Percentiles rank a stretch among this genome's conserved stretches.
These are phyloP conservation scores for Stentor roeselii DNA, from an alignment of 73 alveolate genomes.

Conservation along the genomic window DNA sequence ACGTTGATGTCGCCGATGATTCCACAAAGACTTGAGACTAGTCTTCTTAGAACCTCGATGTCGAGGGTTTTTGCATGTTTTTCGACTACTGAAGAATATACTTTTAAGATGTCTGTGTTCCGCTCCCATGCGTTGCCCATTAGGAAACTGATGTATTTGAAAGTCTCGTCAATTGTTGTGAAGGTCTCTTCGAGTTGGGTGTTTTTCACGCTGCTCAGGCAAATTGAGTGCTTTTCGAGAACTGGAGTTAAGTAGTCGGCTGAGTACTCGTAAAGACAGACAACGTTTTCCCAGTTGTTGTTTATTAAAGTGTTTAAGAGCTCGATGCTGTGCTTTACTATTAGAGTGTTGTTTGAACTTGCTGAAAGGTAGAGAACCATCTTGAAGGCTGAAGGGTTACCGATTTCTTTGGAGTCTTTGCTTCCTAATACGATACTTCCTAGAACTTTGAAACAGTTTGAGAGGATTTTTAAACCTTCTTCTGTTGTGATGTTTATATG, in stretches of 20 bases:
- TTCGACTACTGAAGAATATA: background rate
- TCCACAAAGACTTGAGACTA: background rate
- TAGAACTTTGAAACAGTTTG: background rate
- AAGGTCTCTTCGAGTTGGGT: background rate
- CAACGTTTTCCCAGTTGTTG: constrained; percentile 9
- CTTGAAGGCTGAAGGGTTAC: background rate
- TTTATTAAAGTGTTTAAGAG: background rate
- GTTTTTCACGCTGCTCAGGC: background rate
- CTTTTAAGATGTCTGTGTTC: background rate
- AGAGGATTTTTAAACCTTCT: background rate
- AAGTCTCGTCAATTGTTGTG: background rate
- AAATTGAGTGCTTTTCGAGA: background rate
- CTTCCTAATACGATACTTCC: background rate
- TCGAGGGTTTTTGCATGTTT: background rate
- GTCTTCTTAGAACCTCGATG: background rate
- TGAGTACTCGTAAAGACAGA: background rate
- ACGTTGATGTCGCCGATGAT: background rate
- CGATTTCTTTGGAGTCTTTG: background rate
- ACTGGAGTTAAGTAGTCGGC: background rate
- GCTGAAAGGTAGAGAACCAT: background rate
- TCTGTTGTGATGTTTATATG: background rate
- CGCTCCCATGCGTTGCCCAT: constrained; percentile 22
- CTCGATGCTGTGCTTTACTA: background rate
- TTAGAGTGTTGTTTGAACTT: background rate
- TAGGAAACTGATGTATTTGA: background rate